These are phyloP conservation scores for Eutrema salsugineum DNA, from an alignment of 441 rosid genomes.

Conservation along the genomic window DNA sequence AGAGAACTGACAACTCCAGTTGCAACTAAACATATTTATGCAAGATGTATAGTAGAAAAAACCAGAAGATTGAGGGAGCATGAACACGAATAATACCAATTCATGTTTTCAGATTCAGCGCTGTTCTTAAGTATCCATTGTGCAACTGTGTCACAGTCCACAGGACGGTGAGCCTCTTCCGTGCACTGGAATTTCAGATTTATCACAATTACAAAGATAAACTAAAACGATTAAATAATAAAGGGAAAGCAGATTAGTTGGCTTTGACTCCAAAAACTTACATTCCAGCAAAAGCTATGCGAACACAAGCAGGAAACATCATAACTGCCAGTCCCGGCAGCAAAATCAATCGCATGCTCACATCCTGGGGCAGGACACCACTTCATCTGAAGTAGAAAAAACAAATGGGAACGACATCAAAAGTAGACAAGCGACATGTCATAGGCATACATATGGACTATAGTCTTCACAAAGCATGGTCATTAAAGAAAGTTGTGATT, in stretches of 20 bases:
- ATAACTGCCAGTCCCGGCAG: constrained; percentile 34
- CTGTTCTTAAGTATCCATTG: constrained; percentile 65
- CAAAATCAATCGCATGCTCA: constrained; percentile 47
- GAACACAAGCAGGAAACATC: constrained; percentile 63
- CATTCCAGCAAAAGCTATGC: constrained; percentile 71
- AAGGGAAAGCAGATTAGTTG: background rate
- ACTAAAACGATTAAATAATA: background rate
- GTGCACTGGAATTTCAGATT: constrained; percentile 36
- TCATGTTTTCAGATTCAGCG: constrained; percentile 68
- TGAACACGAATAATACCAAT: constrained; percentile 38
- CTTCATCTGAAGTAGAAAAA: constrained; percentile 39
- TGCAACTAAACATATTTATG: background rate
- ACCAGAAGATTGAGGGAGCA: background rate
- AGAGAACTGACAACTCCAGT: background rate
- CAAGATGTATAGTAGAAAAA: background rate
- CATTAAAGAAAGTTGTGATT: background rate
- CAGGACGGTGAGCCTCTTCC: constrained; percentile 81
- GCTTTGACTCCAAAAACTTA: constrained; percentile 38
- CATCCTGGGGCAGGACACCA: constrained; percentile 76
- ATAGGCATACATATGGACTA: background rate
- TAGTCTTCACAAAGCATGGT: background rate
- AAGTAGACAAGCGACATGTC: background rate
- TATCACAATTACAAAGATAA: background rate
- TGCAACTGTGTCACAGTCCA: constrained; percentile 60
- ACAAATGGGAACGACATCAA: background rate